phyloP scores from a whole-genome alignment of 208 protist genomes.

The Phytomonas sp. region DNA sequence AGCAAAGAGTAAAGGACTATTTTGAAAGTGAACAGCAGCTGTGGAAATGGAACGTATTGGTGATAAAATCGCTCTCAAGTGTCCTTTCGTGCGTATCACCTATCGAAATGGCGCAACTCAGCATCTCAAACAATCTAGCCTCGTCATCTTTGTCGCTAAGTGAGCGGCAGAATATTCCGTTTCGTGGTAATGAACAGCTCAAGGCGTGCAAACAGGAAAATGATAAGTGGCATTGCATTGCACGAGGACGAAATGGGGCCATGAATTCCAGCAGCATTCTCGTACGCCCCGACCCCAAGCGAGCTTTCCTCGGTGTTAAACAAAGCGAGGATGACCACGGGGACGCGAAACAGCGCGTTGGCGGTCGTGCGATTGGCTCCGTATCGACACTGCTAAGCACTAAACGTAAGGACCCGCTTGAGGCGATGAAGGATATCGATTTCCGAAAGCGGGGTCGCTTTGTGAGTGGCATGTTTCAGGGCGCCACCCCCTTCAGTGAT shows the following conservation, averaged over 20 bases:
- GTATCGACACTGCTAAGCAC: slow-evolving; percentile 57
- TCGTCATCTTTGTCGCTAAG: slow-evolving; percentile 19
- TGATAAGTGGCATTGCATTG: slow-evolving; percentile 66
- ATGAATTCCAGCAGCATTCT: slow-evolving; percentile 78
- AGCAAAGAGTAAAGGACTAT: slow-evolving; percentile 36
- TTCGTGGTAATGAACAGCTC: slow-evolving; percentile 36
- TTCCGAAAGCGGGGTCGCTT: slow-evolving; percentile 67
- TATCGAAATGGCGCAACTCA: slow-evolving; percentile 52
- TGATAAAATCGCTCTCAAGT: slow-evolving; percentile 40
- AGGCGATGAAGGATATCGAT: slow-evolving; percentile 70
- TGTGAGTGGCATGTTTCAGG: slow-evolving; percentile 69
- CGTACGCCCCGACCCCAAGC: slow-evolving; percentile 24
- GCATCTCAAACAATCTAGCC: slow-evolving; percentile 26
- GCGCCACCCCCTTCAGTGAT: slow-evolving; percentile 34
- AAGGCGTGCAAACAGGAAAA: slow-evolving; percentile 60
- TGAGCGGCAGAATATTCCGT: slow-evolving; percentile 17
- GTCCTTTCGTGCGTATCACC: slow-evolving; percentile 45
- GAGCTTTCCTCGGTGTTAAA: neutral
- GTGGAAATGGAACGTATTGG: slow-evolving; percentile 77
- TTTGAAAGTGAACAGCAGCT: slow-evolving; percentile 73
- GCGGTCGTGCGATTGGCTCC: slow-evolving; percentile 48
- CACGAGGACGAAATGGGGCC: slow-evolving; percentile 61
- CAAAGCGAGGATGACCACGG: neutral
- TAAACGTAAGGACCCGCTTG: slow-evolving; percentile 62
- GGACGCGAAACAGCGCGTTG: neutral